phyloP scores from a whole-genome alignment of 768 basidiomycete genomes.

The Leccinum sublutescens region DNA sequence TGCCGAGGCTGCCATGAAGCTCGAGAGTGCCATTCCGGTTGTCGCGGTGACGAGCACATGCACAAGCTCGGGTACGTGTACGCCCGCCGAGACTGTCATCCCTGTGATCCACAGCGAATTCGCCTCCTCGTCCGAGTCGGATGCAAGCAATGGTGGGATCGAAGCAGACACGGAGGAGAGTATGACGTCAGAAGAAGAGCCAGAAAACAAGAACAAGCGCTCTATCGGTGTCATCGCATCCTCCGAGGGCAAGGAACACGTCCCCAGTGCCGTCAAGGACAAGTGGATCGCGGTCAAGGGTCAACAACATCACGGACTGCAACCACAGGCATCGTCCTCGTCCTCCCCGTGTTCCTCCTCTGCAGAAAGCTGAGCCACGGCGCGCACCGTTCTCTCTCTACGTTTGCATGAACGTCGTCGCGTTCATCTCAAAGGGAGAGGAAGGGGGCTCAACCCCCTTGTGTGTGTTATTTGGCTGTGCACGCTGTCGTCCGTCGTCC shows the following conservation, averaged over 20 bases:
- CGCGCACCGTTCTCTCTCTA: background rate
- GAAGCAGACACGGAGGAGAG: slow-evolving; percentile 79
- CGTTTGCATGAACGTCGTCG: background rate
- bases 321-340: slow-evolving; percentile 8
- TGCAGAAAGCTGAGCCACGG: slow-evolving; percentile 7
- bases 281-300: slow-evolving; percentile 80
- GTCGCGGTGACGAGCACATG: slow-evolving; percentile 9
- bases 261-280: slow-evolving; percentile 42
- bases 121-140: slow-evolving; percentile 57
- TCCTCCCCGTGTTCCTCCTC: slow-evolving; percentile 3
- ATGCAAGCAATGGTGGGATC: slow-evolving; percentile 54
- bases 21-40: slow-evolving; percentile 14
- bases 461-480: background rate
- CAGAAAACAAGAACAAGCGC: slow-evolving; percentile 36
- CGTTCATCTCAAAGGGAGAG: background rate
- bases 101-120: slow-evolving; percentile 27
- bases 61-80: slow-evolving; percentile 6
- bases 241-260: slow-evolving; percentile 24
- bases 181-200: slow-evolving; percentile 69
- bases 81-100: slow-evolving; percentile 18
- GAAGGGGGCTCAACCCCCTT: background rate
- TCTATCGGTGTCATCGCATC: slow-evolving; percentile 13
- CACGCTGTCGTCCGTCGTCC: slow-evolving; percentile 1
- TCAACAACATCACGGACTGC: slow-evolving; percentile 19
- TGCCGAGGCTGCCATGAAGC: slow-evolving; percentile 32